These are phyloP conservation scores for Simplicillium sp. DNA, from an alignment of 2,329 filamentous ascomycete species.

Conservation along the genomic window DNA sequence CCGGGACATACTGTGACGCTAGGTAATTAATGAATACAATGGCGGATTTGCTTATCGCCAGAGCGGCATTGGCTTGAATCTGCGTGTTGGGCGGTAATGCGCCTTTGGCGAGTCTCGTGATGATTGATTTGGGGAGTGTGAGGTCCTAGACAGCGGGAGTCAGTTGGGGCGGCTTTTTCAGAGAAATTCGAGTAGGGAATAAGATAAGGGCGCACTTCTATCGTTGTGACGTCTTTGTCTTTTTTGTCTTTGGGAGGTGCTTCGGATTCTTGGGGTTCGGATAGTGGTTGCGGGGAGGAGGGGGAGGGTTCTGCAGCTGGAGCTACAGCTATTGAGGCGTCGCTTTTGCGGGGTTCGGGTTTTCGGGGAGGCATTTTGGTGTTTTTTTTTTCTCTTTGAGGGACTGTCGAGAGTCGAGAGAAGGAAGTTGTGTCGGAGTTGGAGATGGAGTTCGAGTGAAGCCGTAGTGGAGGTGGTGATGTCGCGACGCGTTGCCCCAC, in stretches of 20 bases:
- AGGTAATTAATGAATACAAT: constrained; percentile 80
- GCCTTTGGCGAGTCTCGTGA: constrained; percentile 70
- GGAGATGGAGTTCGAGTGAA: no score
- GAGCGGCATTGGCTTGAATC: constrained; percentile 72
- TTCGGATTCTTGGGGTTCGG: not conserved
- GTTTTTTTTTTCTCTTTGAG: no score
- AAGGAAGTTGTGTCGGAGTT: constrained; percentile 3
- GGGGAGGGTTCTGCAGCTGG: no score
- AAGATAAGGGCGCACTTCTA: no score
- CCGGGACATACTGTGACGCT: constrained; percentile 54
- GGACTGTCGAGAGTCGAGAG: constrained; percentile 1
- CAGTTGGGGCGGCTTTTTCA: constrained; percentile 1
- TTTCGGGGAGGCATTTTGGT: constrained; percentile 46
- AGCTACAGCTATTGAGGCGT: constrained; percentile 34
- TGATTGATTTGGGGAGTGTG: constrained; percentile 70
- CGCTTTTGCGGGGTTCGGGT: constrained; percentile 37
- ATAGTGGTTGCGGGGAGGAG: constrained; percentile 3
- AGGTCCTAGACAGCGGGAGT: constrained; percentile 46
- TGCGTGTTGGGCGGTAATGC: constrained; percentile 73
- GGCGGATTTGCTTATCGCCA: constrained; percentile 72
- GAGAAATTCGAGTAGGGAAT: no score
- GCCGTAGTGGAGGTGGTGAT: not conserved
- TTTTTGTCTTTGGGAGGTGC: constrained; percentile 13
- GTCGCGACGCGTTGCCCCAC: not conserved
- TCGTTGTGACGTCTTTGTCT: constrained; percentile 21